Evolutionary conservation across 129 eudicot species (phyloP).

Genomic region (Cynara cardunculus): DNA sequence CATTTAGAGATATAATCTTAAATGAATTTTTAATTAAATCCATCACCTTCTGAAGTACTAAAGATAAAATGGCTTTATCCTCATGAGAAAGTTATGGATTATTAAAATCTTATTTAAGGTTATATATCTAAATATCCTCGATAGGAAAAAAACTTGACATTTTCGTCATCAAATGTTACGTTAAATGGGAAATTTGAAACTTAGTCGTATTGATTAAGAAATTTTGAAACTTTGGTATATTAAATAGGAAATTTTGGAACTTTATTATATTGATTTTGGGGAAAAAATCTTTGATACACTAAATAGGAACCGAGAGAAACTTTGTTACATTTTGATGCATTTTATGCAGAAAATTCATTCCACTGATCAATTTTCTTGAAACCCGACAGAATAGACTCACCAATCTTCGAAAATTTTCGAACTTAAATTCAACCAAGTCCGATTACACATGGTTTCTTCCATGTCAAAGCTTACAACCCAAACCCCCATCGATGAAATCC

Average conservation of each 20-base stretch:
- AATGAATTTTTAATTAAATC: neutral
- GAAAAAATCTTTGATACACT: neutral
- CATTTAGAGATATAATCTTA: neutral
- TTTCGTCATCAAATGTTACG: neutral
- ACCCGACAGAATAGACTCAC: constrained; percentile 44
- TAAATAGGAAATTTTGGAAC: neutral
- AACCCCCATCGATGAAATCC: constrained; percentile 15
- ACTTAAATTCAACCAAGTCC: constrained; percentile 27
- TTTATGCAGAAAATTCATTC: neutral
- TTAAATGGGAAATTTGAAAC: neutral
- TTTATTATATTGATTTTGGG: neutral
- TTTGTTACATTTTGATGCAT: neutral
- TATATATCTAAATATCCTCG: too few relatives aligned
- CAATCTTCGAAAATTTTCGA: constrained; percentile 29
- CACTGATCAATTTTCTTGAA: constrained; percentile 18
- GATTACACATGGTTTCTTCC: constrained; percentile 45
- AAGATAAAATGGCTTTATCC: too few relatives aligned
- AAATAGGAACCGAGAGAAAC: neutral
- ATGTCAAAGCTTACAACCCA: constrained; percentile 40
- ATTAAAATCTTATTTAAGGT: too few relatives aligned
- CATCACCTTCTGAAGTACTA: too few relatives aligned
- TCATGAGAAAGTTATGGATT: too few relatives aligned
- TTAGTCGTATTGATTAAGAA: neutral
- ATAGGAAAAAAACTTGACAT: neutral
- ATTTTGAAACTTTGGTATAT: neutral